phyloP scores from a whole-genome alignment of 2,329 filamentous ascomycete genomes.

The Aspergillus sp. region DNA sequence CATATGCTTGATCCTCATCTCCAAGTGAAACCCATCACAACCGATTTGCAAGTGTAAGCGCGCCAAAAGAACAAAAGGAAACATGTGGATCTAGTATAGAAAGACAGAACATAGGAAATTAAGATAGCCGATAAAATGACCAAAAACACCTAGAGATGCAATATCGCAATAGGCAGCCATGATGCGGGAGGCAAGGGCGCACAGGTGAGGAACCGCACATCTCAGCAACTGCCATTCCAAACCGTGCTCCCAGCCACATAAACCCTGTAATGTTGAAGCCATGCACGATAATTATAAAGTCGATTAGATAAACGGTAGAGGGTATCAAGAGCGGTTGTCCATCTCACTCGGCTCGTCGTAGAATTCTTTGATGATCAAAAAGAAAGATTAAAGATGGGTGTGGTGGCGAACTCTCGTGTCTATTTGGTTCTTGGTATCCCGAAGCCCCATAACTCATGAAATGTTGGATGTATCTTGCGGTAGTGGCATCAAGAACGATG shows the following conservation, averaged over 20 bases:
- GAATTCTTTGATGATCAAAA: conserved; percentile 17
- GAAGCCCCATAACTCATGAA: conserved; percentile 19
- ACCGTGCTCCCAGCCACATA: conserved; percentile 5
- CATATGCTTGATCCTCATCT: conserved; percentile 9
- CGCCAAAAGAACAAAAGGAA: conserved; percentile 7
- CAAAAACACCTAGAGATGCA: conserved; percentile 24
- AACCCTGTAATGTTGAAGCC: conserved; percentile 10
- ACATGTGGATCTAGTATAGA: conserved; percentile 6
- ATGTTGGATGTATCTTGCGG: conserved; percentile 15
- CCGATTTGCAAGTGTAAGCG: conserved; percentile 20
- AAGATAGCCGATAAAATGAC: conserved; percentile 7
- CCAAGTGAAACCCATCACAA: not conserved
- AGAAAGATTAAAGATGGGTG: conserved; percentile 15
- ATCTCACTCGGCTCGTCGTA: conserved; percentile 22
- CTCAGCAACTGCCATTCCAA: not conserved
- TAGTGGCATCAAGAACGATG: not conserved
- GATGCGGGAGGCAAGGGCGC: not conserved
- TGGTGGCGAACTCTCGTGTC: conserved; percentile 17
- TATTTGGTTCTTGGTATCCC: conserved; percentile 9
- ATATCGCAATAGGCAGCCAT: conserved; percentile 5
- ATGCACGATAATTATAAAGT: conserved; percentile 16
- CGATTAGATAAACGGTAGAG: conserved; percentile 25
- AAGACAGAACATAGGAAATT: conserved; percentile 3
- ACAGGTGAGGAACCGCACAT: not conserved
- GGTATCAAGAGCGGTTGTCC: conserved; percentile 34